A percentile compares a stretch with the other conserved stretches of the same genome.
phyloP scores from a whole-genome alignment of 139 green algal species.

The Bryopsis sp. region DNA sequence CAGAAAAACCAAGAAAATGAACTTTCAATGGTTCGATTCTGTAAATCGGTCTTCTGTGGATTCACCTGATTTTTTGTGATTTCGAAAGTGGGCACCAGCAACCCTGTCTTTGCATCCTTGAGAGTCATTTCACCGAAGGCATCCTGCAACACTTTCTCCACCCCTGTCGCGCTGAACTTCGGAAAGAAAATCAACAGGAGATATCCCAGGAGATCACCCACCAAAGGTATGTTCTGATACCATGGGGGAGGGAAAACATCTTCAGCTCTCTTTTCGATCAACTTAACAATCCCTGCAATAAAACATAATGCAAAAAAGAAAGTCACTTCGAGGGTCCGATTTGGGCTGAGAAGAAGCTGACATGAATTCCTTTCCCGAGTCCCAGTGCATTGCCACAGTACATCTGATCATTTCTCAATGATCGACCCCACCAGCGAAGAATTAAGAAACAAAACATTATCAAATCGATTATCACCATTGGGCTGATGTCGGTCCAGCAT shows the following conservation, averaged over 20 bases:
- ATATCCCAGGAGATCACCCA: neutral
- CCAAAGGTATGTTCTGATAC: too few species aligned
- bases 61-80: neutral
- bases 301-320: neutral
- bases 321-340: neutral
- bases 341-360: neutral
- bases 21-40: neutral
- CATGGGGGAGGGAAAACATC: too few species aligned
- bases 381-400: too few species aligned
- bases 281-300: neutral
- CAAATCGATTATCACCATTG: too few species aligned
- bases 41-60: neutral
- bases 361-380: too few species aligned
- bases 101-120: neutral
- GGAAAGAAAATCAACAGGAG: neutral
- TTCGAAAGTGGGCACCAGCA: slow-evolving; percentile 7
- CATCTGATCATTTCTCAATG: too few species aligned
- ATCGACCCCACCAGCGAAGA: too few species aligned
- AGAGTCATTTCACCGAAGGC: slow-evolving; percentile 3
- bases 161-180: neutral
- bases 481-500: too few species aligned
- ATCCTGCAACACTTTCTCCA: neutral
- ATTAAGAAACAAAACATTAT: too few species aligned
- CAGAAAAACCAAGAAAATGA: too few species aligned
- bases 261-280: neutral